Evolutionary conservation across 306 rosid species (phyloP), one percentile per base, ranked within the genome.

Genomic region (Castanea sativa): DNA sequence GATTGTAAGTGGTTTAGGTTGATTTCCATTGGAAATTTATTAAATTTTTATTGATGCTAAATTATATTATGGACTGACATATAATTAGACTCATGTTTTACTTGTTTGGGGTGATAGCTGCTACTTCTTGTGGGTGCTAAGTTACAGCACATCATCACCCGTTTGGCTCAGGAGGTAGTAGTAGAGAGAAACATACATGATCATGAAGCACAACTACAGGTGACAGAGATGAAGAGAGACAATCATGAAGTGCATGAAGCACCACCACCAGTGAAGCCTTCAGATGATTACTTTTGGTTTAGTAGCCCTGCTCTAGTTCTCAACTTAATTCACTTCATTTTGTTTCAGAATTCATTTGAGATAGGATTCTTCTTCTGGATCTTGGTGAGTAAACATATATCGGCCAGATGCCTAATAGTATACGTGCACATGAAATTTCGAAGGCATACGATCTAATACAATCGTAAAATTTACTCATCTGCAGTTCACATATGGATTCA

Each of bases 331-430:
- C 98, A 95, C 85, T 92, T 95, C 93, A 95, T 92, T 86, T 80
- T 95, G 86, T 92, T 95, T 67, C 99, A 95, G 73, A 95, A 95
- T 70, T 79, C 99, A 53, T 95, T 92, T 52, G 99, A 95, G 91
- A 90, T 95, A 5, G 99, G 97, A 5, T 92, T 95, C 87, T 92
- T 92, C 91, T 95, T 92, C 79, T 92, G 98, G 99, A 90, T 95
- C 78, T 91, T 76, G 98, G 98, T 95, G 83, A 78, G 85, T 19
- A 68, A 69, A 56, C 15, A 29, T 30, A 56, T 33, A 56, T 57
- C 45, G 3, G 63, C n/a, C 5, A 21, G 16, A 20, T 41, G 0
- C 11, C n/a, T 49, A 15, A 1, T 5, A 16, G 19, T 13, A 38
- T 7, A 38, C 43, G 0, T 73, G 29, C 21, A 18, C 61, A 13